Evolutionary conservation across 495 filamentous ascomycete genomes (phyloP), one percentile per base, ranked within the genome.

Genomic region (Lophiotrema nucula): DNA sequence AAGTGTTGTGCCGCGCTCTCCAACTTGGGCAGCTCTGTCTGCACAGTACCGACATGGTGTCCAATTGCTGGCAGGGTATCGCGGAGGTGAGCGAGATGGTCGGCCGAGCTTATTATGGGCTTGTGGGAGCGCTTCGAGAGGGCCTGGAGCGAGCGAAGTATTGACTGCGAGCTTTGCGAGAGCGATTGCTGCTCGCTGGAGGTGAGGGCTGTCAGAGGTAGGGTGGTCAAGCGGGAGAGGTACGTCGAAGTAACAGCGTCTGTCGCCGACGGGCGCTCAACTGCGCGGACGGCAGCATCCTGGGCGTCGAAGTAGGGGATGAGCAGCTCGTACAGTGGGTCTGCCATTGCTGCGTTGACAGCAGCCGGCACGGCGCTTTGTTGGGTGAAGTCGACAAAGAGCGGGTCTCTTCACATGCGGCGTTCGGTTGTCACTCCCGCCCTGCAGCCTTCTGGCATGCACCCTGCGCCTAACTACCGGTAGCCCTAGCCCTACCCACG

Each of bases 111-210:
- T 62, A 97, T 89, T 57, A 97, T 84, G 35, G 88, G 76, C 64
- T 88, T 87, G 69, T 97, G 87, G n/a, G 93, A 97, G 58, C 89
- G 88, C 58, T 93, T 91, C 25, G 90, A 92, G 47, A 97, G 81
- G 0, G 85, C 81, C 67, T 99, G 93, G 1, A 97, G 80, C 11
- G 90, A 95, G 27, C 93, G 81, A 11, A 89, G 80, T n/a, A 87
- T 83, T 0, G 87, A 88, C 58, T 97, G 90, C 5, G 86, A 85
- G 42, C 88, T 80, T 62, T 96, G 89, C 0, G 84, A 72, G 39
- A 97, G 79, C 0, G 88, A 88, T 53, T 91, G 85, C 6, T 86
- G 85, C 66, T 99, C 95, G 26, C 81, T 82, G 31, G 82, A 78
- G 26, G 80, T 79, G 42, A 97, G 79, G 8, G 89, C 81, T 23